phyloP scores from a whole-genome alignment of 352 stramenopile species.

The Phytopythium aichiense region DNA sequence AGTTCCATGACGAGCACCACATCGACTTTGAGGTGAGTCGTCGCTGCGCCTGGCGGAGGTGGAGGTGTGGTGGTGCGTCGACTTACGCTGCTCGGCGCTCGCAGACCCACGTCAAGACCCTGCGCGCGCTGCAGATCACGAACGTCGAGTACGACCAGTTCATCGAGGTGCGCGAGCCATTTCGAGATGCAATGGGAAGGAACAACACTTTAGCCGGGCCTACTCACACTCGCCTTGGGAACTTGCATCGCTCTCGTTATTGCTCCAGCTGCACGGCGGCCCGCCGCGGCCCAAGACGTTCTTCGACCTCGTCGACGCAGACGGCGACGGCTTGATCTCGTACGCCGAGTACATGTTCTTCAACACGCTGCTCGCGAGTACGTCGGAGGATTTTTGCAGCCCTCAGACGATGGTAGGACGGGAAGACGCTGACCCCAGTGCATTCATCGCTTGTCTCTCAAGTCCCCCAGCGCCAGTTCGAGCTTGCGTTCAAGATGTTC shows the following conservation, averaged over 20 bases:
- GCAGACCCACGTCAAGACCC: conserved; percentile 72
- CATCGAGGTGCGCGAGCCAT: conserved; percentile 25
- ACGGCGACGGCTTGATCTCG: conserved; percentile 85
- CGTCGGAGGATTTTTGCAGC: conserved; percentile 10
- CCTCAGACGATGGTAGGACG: background rate
- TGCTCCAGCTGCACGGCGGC: conserved; percentile 46
- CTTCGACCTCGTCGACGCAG: conserved; percentile 81
- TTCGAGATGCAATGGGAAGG: too few species aligned
- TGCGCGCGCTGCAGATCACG: conserved; percentile 72
- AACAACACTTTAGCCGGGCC: background rate
- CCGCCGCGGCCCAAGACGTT: conserved; percentile 65
- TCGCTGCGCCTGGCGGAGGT: background rate
- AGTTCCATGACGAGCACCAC: conserved; percentile 50
- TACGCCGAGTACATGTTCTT: conserved; percentile 91
- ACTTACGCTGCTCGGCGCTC: background rate
- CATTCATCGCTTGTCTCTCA: background rate
- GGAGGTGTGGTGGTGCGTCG: background rate
- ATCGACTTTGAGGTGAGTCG: conserved; percentile 65
- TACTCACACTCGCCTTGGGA: background rate
- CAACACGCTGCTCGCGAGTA: conserved; percentile 81
- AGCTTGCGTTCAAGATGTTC: conserved; percentile 90
- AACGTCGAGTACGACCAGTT: conserved; percentile 84
- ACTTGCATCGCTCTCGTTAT: background rate
- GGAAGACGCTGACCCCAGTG: background rate
- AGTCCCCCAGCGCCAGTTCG: conserved; percentile 84